Evolutionary conservation across 1,284 basidiomycete genomes (phyloP).

Genomic region (Trichosporon faecale): DNA sequence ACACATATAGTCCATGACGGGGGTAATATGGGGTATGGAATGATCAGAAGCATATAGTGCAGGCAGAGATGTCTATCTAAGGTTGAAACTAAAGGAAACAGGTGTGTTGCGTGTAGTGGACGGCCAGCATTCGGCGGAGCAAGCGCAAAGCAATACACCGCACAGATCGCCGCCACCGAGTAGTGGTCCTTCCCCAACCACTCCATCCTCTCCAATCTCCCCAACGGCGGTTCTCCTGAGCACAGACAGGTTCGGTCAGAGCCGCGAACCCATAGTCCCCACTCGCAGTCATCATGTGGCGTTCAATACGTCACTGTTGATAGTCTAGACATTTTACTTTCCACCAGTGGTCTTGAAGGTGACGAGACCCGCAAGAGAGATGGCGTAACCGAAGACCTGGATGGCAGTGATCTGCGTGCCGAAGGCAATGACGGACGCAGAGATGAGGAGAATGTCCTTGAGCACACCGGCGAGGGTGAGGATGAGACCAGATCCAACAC

Average conservation of each 20-base stretch:
- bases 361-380: slow-evolving; percentile 47
- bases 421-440: slow-evolving; percentile 81
- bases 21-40: not conserved
- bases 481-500: slow-evolving; percentile 80
- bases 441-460: slow-evolving; percentile 80
- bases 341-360: slow-evolving; percentile 51
- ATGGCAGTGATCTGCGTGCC: slow-evolving; percentile 72
- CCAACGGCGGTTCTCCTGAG: not conserved
- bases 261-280: not conserved
- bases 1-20: slow-evolving; percentile 6
- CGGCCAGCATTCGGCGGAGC: not conserved
- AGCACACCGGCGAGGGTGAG: slow-evolving; percentile 93
- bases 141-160: not conserved
- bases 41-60: not conserved
- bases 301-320: not conserved
- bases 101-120: not conserved
- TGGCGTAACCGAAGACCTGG: slow-evolving; percentile 73
- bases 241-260: not conserved
- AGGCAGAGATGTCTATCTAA: slow-evolving; percentile 5
- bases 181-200: not conserved
- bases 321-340: slow-evolving; percentile 35
- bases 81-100: not conserved
- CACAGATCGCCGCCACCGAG: slow-evolving; percentile 6
- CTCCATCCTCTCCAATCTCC: not conserved
- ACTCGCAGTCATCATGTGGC: not conserved